Evolutionary conservation across 805 yeast species (phyloP), one percentile per base, ranked within the genome.

Genomic region (Maudiozyma turicensis): DNA sequence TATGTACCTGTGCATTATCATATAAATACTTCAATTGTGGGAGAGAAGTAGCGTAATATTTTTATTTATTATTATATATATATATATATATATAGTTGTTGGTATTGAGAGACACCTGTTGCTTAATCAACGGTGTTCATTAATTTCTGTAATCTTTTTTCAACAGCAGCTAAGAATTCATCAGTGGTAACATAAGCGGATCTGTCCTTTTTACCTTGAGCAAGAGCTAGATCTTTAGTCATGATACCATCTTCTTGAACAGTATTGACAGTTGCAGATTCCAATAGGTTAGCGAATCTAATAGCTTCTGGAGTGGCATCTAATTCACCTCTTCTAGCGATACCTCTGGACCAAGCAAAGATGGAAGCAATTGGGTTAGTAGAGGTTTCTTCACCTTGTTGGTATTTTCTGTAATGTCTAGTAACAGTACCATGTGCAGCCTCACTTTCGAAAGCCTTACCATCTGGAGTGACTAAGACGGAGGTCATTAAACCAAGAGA

Each of bases 371-470:
- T 85, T 7, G 93, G 84, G 70, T 85, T 85, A 48, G 93, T 85
- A 5, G 90, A 83, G 8, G 93, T 85, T 65, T 83, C 87, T 63
- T 84, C 81, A 53, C 91, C 91, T 61, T 79, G 79, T 69, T 85
- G 91, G 59, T 82, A 80, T 67, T 80, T 85, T 77, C 91, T 82
- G 71, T 72, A 85, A 64, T 85, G 93, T 77, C 93, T 81, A 33
- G 93, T 85, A 54, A 85, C 93, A 14, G 93, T 85, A 58, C 93
- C 93, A 61, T 85, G 93, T 34, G 93, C 93, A 51, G 91, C 91
- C 67, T 85, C 93, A 52, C 85, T 75, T 71, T 85, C 93, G 58
- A 82, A 85, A n/a, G 89, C 80, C 65, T 83, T 82, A 40, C 93
- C 93, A 68, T 85, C 91, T 47, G 91, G 90, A 14, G 91, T 82